These are phyloP conservation scores for Hordeum vulgare DNA, from an alignment of 176 grass and related monocot species.

Conservation along the genomic window DNA sequence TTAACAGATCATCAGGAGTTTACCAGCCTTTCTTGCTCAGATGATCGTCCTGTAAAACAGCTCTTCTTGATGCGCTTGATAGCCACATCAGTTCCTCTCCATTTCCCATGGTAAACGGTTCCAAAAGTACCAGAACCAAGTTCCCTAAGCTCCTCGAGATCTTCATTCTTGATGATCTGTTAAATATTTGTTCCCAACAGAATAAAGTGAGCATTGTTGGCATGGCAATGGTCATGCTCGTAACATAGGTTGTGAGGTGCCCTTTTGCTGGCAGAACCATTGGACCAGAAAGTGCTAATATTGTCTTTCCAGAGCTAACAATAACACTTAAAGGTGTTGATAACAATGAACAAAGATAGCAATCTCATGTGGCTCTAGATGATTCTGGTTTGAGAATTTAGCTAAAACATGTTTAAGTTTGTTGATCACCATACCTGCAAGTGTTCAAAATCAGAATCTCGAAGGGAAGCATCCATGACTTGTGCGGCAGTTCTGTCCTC, in stretches of 20 bases:
- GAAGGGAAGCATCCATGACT: conserved; percentile 52
- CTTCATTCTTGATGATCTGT: conserved; percentile 95
- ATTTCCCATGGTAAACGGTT: conserved; percentile 98
- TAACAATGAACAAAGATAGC: background rate
- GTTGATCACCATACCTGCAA: conserved; percentile 57
- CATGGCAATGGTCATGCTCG: background rate
- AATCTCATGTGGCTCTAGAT: background rate
- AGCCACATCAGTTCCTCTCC: conserved; percentile 98
- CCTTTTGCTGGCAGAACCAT: background rate
- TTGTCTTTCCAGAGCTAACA: background rate
- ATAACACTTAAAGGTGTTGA: background rate
- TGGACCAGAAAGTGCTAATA: background rate
- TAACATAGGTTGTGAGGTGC: background rate
- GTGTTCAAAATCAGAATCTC: conserved; percentile 81
- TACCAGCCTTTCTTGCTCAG: conserved; percentile 97
- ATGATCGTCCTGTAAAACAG: conserved; percentile 82
- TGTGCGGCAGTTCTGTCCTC: conserved; percentile 41
- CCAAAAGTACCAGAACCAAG: conserved; percentile 96
- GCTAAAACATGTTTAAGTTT: background rate
- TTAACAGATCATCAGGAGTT: background rate
- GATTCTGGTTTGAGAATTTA: background rate
- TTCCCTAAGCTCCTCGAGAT: conserved; percentile 94
- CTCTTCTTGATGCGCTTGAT: conserved; percentile 99
- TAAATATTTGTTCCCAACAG: background rate
- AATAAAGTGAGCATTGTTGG: background rate